Conservation (phyloP, 2,329 filamentous ascomycete genomes). For the Sodiomyces alkalinus region DNA sequence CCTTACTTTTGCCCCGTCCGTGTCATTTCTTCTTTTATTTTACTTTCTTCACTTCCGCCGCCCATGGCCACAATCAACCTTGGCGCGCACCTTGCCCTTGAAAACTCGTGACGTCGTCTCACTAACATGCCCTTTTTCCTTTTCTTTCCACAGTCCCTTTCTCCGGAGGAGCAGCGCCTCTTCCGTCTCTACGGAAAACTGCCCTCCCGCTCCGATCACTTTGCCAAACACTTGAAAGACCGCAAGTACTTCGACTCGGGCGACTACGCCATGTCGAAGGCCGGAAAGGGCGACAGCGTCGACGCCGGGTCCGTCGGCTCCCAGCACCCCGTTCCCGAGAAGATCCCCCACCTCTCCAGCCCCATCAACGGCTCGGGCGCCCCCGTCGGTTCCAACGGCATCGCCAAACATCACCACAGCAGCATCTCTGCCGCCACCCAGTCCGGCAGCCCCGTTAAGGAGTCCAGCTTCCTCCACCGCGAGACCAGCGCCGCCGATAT, state of each 20-base stretch:
- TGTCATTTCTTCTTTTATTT: too few relatives aligned
- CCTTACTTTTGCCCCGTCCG: too few relatives aligned
- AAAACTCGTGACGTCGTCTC: too few relatives aligned
- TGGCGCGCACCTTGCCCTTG: too few relatives aligned
- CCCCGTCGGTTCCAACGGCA: conserved; percentile 7
- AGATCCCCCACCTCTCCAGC: conserved; percentile 78
- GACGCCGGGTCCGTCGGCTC: conserved; percentile 89
- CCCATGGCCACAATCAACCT: too few relatives aligned
- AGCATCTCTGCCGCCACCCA: conserved; percentile 25
- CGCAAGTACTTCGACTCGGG: conserved; percentile 98
- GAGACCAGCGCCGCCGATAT: conserved; percentile 56
- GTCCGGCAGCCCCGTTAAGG: conserved; percentile 74
- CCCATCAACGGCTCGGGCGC: conserved; percentile 28
- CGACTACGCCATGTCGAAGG: conserved; percentile 93
- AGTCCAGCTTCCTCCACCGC: conserved; percentile 72
- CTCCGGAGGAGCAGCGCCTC: conserved; percentile 87
- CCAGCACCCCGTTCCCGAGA: conserved; percentile 87
- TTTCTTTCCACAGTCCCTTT: conserved; percentile 62
- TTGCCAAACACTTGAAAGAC: conserved; percentile 98
- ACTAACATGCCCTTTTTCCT: too few relatives aligned
- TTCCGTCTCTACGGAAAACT: conserved; percentile 97
- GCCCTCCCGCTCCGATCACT: conserved; percentile 86
- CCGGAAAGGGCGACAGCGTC: conserved; percentile 87
- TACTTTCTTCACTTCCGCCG: too few relatives aligned
- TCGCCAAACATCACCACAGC: conserved; percentile 6